These are phyloP conservation scores for Globisporangium splendens DNA, from an alignment of 352 stramenopile genomes.

Conservation along the genomic window DNA sequence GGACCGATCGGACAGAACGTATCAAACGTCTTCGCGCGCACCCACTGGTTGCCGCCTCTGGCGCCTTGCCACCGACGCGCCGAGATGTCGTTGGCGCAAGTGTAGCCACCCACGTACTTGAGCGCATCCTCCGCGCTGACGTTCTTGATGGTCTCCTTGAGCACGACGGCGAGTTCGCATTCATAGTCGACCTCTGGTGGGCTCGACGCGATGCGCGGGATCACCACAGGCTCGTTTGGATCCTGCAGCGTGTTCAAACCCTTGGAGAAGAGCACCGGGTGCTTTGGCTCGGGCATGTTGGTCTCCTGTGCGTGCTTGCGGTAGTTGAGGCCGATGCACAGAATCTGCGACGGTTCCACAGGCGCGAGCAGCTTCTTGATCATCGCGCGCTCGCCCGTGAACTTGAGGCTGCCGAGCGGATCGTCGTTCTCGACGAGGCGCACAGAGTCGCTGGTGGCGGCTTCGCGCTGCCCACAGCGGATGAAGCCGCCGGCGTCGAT, in stretches of 20 bases:
- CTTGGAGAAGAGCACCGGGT: slow-evolving; percentile 89
- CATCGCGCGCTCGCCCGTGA: slow-evolving; percentile 58
- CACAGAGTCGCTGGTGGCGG: slow-evolving; percentile 28
- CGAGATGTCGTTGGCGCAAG: slow-evolving; percentile 86
- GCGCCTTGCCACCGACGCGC: slow-evolving; percentile 87
- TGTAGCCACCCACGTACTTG: slow-evolving; percentile 86
- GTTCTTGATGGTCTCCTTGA: slow-evolving; percentile 79
- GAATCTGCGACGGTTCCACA: slow-evolving; percentile 77
- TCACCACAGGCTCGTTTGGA: slow-evolving; percentile 72
- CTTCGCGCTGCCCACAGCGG: slow-evolving; percentile 54
- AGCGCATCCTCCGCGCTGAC: slow-evolving; percentile 82
- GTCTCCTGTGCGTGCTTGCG: slow-evolving; percentile 85
- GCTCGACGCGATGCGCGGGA: slow-evolving; percentile 65
- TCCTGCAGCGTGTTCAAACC: slow-evolving; percentile 74
- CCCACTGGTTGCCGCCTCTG: slow-evolving; percentile 87
- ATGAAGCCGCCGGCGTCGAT: slow-evolving; percentile 48
- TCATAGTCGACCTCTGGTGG: slow-evolving; percentile 88
- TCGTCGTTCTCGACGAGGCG: slow-evolving; percentile 67
- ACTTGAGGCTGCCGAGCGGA: slow-evolving; percentile 50
- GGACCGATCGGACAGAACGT: slow-evolving; percentile 89
- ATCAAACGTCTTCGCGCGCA: slow-evolving; percentile 87
- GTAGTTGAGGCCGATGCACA: slow-evolving; percentile 90
- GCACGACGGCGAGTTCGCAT: slow-evolving; percentile 87
- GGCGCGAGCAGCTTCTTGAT: slow-evolving; percentile 76
- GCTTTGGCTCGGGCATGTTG: slow-evolving; percentile 79